Evolutionary conservation across 83 land plant species (phyloP).

Genomic region (Diphasiastrum complanatum): DNA sequence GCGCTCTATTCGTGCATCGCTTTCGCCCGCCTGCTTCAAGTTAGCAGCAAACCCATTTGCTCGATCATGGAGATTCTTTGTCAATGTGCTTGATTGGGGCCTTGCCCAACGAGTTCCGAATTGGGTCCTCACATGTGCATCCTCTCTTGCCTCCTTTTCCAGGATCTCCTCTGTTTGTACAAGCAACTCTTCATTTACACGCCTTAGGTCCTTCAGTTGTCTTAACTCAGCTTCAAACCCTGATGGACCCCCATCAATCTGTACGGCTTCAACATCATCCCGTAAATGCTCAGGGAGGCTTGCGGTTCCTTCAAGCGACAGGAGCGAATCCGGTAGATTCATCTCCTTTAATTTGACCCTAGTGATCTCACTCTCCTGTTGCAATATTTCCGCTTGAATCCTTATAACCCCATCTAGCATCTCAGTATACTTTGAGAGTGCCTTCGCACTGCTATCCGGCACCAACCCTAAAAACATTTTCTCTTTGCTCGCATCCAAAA

Average conservation of each 20-base stretch:
- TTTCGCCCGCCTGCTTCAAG: constrained; percentile 11
- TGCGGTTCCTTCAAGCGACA: background rate
- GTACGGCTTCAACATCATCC: constrained; percentile 15
- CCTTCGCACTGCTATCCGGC: constrained; percentile 16
- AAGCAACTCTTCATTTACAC: constrained; percentile 14
- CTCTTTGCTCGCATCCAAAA: constrained; percentile 15
- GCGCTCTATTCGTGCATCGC: constrained; percentile 8
- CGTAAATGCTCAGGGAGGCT: background rate
- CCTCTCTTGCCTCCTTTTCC: constrained; percentile 16
- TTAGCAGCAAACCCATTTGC: constrained; percentile 17
- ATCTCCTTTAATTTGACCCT: constrained; percentile 9
- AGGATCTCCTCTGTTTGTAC: constrained; percentile 13
- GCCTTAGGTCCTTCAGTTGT: constrained; percentile 3
- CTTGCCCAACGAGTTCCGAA: constrained; percentile 11
- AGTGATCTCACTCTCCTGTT: constrained; percentile 17
- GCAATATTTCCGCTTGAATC: constrained; percentile 2
- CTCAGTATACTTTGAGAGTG: constrained; percentile 13
- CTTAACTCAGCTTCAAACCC: constrained; percentile 7
- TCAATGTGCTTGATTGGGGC: constrained; percentile 4
- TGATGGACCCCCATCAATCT: constrained; percentile 8
- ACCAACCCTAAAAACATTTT: constrained; percentile 7
- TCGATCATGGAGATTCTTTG: constrained; percentile 11
- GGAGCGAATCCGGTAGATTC: constrained; percentile 12
- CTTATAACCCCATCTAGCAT: constrained; percentile 9
- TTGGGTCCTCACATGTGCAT: constrained; percentile 4